These are phyloP conservation scores for Penicillium sp. DNA, from an alignment of 2,329 filamentous ascomycete genomes.

Conservation along the genomic window DNA sequence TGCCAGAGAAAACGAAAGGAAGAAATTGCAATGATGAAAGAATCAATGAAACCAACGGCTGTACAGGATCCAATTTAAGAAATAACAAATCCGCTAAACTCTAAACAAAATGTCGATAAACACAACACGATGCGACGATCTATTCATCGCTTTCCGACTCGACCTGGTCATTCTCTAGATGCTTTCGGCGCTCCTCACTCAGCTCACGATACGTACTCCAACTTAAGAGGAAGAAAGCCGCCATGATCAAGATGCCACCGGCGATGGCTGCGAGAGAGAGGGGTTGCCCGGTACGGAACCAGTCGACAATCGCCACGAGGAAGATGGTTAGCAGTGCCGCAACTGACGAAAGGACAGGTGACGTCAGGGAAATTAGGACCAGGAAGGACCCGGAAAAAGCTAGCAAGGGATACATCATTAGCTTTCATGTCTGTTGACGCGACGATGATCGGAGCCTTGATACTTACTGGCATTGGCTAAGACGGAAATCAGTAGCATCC, in stretches of 20 bases:
- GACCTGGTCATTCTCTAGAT: slow-evolving; percentile 44
- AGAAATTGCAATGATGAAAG: not conserved
- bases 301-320: slow-evolving; percentile 89
- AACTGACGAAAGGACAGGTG: slow-evolving; percentile 87
- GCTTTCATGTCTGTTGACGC: not conserved
- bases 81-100: not conserved
- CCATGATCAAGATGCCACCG: slow-evolving; percentile 85
- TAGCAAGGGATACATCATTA: slow-evolving; percentile 21
- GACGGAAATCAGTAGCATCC: slow-evolving; percentile 78
- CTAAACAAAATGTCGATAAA: not conserved
- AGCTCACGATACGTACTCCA: slow-evolving; percentile 95
- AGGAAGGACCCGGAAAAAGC: slow-evolving; percentile 91
- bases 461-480: slow-evolving; percentile 76
- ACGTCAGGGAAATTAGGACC: slow-evolving; percentile 88
- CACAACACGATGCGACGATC: not conserved
- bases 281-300: slow-evolving; percentile 76
- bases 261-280: slow-evolving; percentile 73
- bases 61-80: not conserved
- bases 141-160: slow-evolving; percentile 47
- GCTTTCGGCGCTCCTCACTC: slow-evolving; percentile 74
- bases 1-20: not conserved
- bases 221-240: slow-evolving; percentile 81
- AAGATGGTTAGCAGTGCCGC: slow-evolving; percentile 95
- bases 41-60: not conserved
- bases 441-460: not conserved